A percentile compares a stretch with the other conserved stretches of the same genome.
Conservation (phyloP, 306 rosid species). For the Prunus kanzakura region DNA sequence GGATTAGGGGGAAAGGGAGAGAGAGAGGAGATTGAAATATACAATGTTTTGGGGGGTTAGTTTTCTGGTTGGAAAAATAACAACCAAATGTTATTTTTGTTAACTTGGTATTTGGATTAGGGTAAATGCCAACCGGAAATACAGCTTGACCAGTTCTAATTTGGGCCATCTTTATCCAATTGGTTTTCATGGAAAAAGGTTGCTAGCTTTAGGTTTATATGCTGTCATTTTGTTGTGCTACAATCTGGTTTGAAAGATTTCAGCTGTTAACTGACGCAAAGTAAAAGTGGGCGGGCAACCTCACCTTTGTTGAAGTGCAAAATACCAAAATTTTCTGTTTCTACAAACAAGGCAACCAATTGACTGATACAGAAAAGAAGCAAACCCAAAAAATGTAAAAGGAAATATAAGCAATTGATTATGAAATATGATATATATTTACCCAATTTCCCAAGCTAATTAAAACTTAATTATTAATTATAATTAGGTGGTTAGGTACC, state of each 20-base stretch:
- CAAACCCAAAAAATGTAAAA: too few relatives aligned
- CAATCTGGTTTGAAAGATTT: neutral
- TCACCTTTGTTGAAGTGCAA: too few relatives aligned
- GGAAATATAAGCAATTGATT: too few relatives aligned
- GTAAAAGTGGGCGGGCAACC: too few relatives aligned
- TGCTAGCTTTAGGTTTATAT: neutral
- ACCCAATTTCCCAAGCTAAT: too few relatives aligned
- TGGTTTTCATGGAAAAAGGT: neutral
- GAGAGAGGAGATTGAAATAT: constrained; percentile 20
- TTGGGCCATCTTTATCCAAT: constrained; percentile 16
- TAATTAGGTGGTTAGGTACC: too few relatives aligned
- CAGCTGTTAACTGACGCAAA: too few relatives aligned
- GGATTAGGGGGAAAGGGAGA: constrained; percentile 10
- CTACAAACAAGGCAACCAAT: too few relatives aligned
- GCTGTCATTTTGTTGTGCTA: neutral
- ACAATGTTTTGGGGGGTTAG: neutral
- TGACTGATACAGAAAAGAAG: too few relatives aligned
- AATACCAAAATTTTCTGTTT: too few relatives aligned
- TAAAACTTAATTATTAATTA: too few relatives aligned
- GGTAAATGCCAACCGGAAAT: constrained; percentile 26
- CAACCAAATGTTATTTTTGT: constrained; percentile 22
- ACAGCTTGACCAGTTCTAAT: constrained; percentile 39
- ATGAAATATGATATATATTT: too few relatives aligned
- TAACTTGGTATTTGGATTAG: constrained; percentile 4
- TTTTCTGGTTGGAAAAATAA: neutral